Evolutionary conservation across 2,329 filamentous ascomycete genomes (phyloP), one percentile per base, ranked within the genome.

Genomic region (Stagonosporopsis cucurbitacearum): DNA sequence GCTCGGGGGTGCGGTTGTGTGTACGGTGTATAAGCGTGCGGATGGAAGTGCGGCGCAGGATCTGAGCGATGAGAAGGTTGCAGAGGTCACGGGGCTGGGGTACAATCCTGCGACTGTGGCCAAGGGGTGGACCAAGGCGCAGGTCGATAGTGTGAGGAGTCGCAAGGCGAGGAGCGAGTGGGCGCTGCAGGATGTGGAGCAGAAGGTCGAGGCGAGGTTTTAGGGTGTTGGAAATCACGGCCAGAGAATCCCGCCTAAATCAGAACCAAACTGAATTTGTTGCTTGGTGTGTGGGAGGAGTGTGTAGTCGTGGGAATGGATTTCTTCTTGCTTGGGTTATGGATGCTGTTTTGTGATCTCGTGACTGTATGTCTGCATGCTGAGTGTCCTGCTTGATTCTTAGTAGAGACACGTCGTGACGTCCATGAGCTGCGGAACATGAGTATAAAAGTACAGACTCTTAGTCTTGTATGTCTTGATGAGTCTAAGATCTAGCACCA

Each of bases 61-160:
- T 32, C 74, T 96, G 4, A 82, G 85, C 19, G 86, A 84, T 48
- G 84, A 81, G 4, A 82, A 84, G 42, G 84, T 96, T 2, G 90
- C 82, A 1, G 85, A 82, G 80, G 75, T 77, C 57, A 92, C 84
- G 50, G 84, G 85, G 44, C 78, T 96, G 19, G 93, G 92, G 0
- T 98, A 98, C 70, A 98, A 98, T 75, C 94, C 94, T 19, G 94
- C 94, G 3, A 88, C 92, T 5, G 88, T 90, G 77, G 94, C 94
- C 13, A 92, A 88, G 81, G 93, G 92, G 1, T 96, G 96, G 76
- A 96, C 92, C 0, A 84, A 84, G 58, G 86, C 82, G 62, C 92
- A 97, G 79, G 84, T 82, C 13, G 88, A 88, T 58, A 79, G 78
- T 36, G 84, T 86, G 20, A 85, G 92, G 65, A 88, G 89, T 71